Percentiles rank a stretch among this genome's conserved stretches.
These are phyloP conservation scores for Candida schatavii DNA, from an alignment of 805 yeast genomes.

Conservation along the genomic window DNA sequence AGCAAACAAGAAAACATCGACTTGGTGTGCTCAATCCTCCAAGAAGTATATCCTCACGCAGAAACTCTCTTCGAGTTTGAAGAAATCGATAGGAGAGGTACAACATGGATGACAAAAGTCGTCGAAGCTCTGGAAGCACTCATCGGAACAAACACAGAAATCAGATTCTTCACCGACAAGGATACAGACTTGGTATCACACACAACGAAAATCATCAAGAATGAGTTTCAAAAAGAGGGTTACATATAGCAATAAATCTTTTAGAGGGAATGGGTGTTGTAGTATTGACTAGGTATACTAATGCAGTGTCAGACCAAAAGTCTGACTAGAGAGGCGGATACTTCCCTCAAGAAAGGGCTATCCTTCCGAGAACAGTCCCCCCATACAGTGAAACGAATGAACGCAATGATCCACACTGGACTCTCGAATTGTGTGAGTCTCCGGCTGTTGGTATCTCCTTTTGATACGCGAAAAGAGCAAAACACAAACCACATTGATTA, in stretches of 20 bases:
- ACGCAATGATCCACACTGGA: neutral
- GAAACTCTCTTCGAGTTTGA: conserved; percentile 30
- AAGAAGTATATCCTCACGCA: conserved; percentile 18
- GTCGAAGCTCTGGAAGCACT: conserved; percentile 25
- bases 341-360: no score
- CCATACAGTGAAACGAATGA: neutral
- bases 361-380: no score
- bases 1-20: neutral
- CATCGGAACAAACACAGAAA: conserved; percentile 25
- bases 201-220: conserved; percentile 12
- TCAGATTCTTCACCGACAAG: conserved; percentile 33
- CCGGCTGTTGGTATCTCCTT: no score
- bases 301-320: no score
- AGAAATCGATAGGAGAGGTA: conserved; percentile 36
- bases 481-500: no score
- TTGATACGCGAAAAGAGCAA: no score
- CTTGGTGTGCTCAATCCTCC: conserved; percentile 22
- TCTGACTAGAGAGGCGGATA: no score
- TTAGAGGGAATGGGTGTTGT: no score
- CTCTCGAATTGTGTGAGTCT: no score
- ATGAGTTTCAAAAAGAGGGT: neutral
- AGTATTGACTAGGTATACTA: no score
- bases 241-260: no score
- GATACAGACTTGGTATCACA: conserved; percentile 31
- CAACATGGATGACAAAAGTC: conserved; percentile 35